phyloP scores from a whole-genome alignment of 306 rosid genomes.

The Vigna hirtella region DNA sequence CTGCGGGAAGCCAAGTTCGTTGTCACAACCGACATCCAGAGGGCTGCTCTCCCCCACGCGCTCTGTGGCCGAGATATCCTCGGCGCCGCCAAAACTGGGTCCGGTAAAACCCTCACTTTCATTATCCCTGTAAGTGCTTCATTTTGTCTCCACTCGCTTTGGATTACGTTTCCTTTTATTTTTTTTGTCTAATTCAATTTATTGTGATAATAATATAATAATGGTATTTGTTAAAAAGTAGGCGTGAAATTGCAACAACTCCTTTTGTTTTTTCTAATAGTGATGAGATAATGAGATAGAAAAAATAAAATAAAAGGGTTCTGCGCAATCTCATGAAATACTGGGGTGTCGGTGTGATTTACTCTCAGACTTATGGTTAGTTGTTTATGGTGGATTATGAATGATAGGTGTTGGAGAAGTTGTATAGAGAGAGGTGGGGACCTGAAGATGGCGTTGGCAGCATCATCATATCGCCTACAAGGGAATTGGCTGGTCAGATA shows the following conservation, averaged over 20 bases:
- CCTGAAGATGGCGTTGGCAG: constrained; percentile 89
- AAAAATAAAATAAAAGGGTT: neutral
- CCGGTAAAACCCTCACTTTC: constrained; percentile 94
- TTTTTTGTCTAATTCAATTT: neutral
- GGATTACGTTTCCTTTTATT: neutral
- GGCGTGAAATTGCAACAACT: neutral
- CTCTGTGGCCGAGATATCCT: constrained; percentile 83
- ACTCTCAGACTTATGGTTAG: neutral
- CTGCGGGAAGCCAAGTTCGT: constrained; percentile 52
- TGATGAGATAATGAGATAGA: no score
- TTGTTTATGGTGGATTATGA: constrained; percentile 33
- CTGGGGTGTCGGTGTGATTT: no score
- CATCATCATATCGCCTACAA: constrained; percentile 85
- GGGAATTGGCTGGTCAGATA: constrained; percentile 83
- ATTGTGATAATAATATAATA: neutral
- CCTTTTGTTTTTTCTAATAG: neutral
- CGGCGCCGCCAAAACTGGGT: constrained; percentile 94
- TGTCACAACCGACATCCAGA: constrained; percentile 86
- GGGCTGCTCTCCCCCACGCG: constrained; percentile 87
- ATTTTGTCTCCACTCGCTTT: neutral
- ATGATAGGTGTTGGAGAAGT: constrained; percentile 81
- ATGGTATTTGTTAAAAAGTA: neutral
- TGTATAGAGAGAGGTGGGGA: constrained; percentile 81
- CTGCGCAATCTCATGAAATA: no score
- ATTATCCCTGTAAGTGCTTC: constrained; percentile 73